These are phyloP conservation scores for Gossypium rotundifolium DNA, from an alignment of 345 rosid genomes.

Conservation along the genomic window DNA sequence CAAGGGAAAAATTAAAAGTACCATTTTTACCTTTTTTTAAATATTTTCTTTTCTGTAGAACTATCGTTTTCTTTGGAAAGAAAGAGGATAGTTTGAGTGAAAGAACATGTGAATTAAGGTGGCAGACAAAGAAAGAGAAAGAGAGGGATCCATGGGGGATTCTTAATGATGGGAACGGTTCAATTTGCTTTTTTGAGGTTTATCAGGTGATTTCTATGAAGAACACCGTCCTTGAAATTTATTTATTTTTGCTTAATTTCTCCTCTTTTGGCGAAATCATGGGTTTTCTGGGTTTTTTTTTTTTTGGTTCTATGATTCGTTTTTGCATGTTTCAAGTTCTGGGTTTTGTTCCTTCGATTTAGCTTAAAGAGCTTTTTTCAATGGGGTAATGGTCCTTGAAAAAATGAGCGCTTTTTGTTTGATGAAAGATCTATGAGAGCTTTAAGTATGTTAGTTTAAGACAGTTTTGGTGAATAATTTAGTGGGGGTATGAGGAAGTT, in stretches of 20 bases:
- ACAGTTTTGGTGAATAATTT: constrained; percentile 10
- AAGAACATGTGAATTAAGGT: constrained; percentile 55
- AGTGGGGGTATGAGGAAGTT: constrained; percentile 32
- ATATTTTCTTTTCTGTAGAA: background rate
- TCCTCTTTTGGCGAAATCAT: constrained; percentile 10
- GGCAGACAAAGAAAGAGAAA: background rate
- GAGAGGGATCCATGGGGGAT: constrained; percentile 29
- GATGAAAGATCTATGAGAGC: constrained; percentile 19
- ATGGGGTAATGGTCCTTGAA: background rate
- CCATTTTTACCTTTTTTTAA: no score
- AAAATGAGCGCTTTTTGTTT: constrained; percentile 5
- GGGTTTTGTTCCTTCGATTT: background rate
- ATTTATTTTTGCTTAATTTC: constrained; percentile 14
- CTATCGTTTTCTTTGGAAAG: constrained; percentile 42
- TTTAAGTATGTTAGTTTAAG: constrained; percentile 22
- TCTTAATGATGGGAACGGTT: constrained; percentile 33
- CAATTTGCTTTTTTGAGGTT: constrained; percentile 23
- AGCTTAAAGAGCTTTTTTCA: constrained; percentile 1
- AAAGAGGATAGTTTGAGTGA: constrained; percentile 27
- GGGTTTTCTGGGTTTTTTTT: background rate
- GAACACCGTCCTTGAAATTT: background rate
- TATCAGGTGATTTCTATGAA: constrained; percentile 33
- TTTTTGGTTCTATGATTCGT: background rate
- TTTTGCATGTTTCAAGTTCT: constrained; percentile 12
- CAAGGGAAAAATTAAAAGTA: no score